These are phyloP conservation scores for Amanita fuliginea DNA, from an alignment of 768 basidiomycete genomes.

Conservation along the genomic window DNA sequence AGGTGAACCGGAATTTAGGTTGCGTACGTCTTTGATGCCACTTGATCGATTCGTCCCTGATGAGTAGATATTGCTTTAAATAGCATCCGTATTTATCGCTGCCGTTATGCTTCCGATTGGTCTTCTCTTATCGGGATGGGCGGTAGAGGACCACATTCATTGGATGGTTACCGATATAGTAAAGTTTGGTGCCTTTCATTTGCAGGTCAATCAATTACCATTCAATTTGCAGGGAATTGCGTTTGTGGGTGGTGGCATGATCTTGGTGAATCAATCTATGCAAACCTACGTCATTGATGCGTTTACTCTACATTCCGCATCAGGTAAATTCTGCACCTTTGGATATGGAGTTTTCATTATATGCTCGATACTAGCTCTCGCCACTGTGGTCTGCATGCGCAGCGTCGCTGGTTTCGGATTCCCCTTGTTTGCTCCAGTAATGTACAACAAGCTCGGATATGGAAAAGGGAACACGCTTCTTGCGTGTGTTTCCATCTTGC, in stretches of 20 bases:
- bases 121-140: neutral
- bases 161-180: slow-evolving; percentile 38
- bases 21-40: slow-evolving; percentile 23
- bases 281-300: slow-evolving; percentile 61
- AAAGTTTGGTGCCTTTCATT: slow-evolving; percentile 12
- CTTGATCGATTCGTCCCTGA: too few relatives aligned
- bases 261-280: slow-evolving; percentile 49
- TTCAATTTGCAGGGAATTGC: slow-evolving; percentile 36
- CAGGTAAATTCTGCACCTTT: slow-evolving; percentile 27
- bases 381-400: slow-evolving; percentile 51
- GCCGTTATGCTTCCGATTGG: neutral
- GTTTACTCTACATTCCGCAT: slow-evolving; percentile 58
- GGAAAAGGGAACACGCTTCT: slow-evolving; percentile 63
- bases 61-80: slow-evolving; percentile 28
- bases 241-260: slow-evolving; percentile 43
- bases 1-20: slow-evolving; percentile 38
- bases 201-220: neutral
- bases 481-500: slow-evolving; percentile 40
- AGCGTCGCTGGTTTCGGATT: slow-evolving; percentile 65
- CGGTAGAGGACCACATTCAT: neutral
- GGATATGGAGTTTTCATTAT: neutral
- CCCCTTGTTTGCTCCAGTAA: slow-evolving; percentile 62
- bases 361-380: slow-evolving; percentile 32
- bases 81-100: neutral
- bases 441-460: slow-evolving; percentile 56